A percentile compares a stretch with the other conserved stretches of the same genome.
phyloP scores from a whole-genome alignment of 2,329 filamentous ascomycete species.

The Apiospora pterosperma region DNA sequence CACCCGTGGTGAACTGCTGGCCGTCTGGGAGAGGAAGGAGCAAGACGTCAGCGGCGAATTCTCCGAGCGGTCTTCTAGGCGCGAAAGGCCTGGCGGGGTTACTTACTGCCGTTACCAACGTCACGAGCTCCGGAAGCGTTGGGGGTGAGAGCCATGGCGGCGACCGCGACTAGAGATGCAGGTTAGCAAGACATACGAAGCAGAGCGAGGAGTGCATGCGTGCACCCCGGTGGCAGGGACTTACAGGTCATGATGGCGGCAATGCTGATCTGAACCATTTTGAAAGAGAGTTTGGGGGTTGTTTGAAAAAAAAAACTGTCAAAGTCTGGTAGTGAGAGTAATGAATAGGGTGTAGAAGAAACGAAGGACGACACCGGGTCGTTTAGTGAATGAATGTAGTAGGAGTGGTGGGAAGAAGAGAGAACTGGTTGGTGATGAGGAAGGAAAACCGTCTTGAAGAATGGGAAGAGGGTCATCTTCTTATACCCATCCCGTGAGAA shows the following conservation, averaged over 20 bases:
- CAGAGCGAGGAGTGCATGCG: background rate
- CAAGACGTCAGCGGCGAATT: background rate
- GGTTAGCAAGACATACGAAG: conserved; percentile 6
- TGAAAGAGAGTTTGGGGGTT: conserved; percentile 14
- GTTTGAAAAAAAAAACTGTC: conserved; percentile 4
- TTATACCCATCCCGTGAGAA: too few relatives aligned
- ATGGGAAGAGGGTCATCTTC: background rate
- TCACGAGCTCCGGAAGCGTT: conserved; percentile 31
- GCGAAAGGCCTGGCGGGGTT: background rate
- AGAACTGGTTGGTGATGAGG: conserved; percentile 2
- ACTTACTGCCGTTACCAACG: conserved; percentile 25
- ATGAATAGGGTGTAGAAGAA: conserved; percentile 9
- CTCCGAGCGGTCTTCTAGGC: background rate
- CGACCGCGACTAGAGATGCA: conserved; percentile 21
- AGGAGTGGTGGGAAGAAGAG: background rate
- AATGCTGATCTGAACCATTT: conserved; percentile 31
- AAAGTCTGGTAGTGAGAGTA: conserved; percentile 7
- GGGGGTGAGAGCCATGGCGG: conserved; percentile 28
- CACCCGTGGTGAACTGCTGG: conserved; percentile 36
- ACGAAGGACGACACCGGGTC: conserved; percentile 16
- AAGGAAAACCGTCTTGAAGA: background rate
- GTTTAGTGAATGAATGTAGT: background rate
- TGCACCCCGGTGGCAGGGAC: conserved; percentile 9
- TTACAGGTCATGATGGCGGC: conserved; percentile 25
- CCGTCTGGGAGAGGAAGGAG: conserved; percentile 2